phyloP scores from a whole-genome alignment of 768 basidiomycete species.

The Suillus subaureus region DNA sequence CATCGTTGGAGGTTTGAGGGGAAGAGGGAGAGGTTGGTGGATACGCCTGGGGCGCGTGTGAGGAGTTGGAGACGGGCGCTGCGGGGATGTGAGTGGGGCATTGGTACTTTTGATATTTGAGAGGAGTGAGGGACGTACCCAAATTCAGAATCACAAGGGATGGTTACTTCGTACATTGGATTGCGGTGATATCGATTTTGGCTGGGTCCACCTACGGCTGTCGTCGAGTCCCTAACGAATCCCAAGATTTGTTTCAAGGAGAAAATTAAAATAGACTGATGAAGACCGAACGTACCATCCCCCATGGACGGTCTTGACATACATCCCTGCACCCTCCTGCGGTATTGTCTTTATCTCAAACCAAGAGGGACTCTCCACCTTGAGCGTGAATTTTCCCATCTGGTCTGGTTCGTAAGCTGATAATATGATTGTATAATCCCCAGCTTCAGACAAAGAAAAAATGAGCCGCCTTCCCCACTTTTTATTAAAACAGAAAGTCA shows the following conservation, averaged over 20 bases:
- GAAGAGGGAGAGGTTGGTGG: conserved; percentile 67
- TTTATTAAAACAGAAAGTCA: neutral
- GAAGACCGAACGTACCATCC: conserved; percentile 57
- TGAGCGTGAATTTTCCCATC: conserved; percentile 64
- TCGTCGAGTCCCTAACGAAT: conserved; percentile 49
- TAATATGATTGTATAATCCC: conserved; percentile 80
- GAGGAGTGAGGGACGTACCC: conserved; percentile 44
- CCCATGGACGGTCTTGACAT: conserved; percentile 64
- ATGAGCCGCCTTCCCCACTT: neutral
- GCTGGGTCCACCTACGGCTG: conserved; percentile 71
- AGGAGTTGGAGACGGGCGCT: conserved; percentile 74
- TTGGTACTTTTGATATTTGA: neutral
- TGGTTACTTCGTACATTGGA: conserved; percentile 65
- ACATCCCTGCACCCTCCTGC: conserved; percentile 94
- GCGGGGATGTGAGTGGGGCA: neutral
- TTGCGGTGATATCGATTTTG: conserved; percentile 66
- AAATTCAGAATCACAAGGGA: conserved; percentile 55
- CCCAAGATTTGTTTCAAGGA: neutral
- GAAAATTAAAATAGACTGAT: neutral
- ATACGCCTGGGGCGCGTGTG: conserved; percentile 40
- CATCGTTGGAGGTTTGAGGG: conserved; percentile 39
- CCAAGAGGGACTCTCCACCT: conserved; percentile 59
- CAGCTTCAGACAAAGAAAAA: conserved; percentile 34
- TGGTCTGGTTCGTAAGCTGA: conserved; percentile 83
- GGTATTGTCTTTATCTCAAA: conserved; percentile 69